A percentile compares a stretch with the other conserved stretches of the same genome.
Conservation (phyloP, 129 eudicot species). For the Centaurea solstitialis region DNA sequence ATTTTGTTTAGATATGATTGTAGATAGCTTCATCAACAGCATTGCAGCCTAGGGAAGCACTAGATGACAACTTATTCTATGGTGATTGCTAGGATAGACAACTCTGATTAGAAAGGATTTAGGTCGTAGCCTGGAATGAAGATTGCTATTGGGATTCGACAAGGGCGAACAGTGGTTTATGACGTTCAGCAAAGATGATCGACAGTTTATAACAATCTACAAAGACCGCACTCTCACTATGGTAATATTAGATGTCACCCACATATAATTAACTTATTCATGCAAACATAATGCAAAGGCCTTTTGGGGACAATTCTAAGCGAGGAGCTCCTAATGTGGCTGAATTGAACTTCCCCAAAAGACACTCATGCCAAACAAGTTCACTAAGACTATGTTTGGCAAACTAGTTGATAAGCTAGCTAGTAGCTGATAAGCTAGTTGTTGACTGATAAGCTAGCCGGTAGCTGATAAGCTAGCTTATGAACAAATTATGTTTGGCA, state of each 20-base stretch:
- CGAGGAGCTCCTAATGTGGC: neutral
- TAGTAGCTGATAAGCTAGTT: too few relatives aligned
- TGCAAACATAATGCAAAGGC: neutral
- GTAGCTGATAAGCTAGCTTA: too few relatives aligned
- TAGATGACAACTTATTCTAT: neutral
- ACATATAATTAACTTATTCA: neutral
- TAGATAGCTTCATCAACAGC: too few relatives aligned
- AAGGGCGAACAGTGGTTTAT: neutral
- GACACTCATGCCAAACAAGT: neutral
- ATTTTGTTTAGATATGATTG: too few relatives aligned
- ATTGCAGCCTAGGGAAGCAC: too few relatives aligned
- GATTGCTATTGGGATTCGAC: neutral
- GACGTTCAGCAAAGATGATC: neutral
- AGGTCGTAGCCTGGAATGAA: neutral
- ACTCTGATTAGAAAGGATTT: neutral
- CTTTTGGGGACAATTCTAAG: neutral
- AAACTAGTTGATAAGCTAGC: too few relatives aligned
- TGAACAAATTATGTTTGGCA: too few relatives aligned
- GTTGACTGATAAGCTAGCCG: too few relatives aligned
- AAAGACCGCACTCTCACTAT: neutral
- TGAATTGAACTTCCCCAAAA: neutral
- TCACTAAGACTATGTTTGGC: too few relatives aligned
- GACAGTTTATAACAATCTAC: neutral
- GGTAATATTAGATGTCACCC: neutral
- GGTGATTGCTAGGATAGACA: neutral